phyloP scores from a whole-genome alignment of 108 stramenopile species.

The Stephanodiscus minutulus region DNA sequence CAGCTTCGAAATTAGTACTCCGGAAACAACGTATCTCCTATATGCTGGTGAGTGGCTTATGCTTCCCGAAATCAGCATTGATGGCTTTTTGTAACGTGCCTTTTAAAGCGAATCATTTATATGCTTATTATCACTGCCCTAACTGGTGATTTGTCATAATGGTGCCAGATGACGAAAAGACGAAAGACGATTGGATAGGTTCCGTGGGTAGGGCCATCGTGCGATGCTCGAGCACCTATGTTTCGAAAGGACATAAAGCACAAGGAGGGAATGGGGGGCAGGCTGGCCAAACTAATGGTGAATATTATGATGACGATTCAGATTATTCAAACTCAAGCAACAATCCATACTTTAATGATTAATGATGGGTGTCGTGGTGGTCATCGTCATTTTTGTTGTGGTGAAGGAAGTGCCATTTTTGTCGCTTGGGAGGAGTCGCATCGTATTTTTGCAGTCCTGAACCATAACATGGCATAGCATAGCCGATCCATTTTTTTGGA shows the following conservation, averaged over 20 bases:
- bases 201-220: slow-evolving; percentile 98
- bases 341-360: slow-evolving; percentile 89
- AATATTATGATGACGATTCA: slow-evolving; percentile 74
- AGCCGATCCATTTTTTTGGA: background rate
- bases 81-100: background rate
- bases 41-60: slow-evolving; percentile 67
- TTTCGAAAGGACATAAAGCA: slow-evolving; percentile 33
- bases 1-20: slow-evolving; percentile 97
- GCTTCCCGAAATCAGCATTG: background rate
- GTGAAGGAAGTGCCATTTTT: background rate
- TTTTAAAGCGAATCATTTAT: background rate
- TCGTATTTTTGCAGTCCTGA: background rate
- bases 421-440: background rate
- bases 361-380: slow-evolving; percentile 6
- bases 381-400: background rate
- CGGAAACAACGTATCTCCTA: slow-evolving; percentile 91
- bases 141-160: background rate
- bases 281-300: slow-evolving; percentile 36
- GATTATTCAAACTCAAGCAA: slow-evolving; percentile 75
- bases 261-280: slow-evolving; percentile 21
- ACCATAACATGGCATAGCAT: no score
- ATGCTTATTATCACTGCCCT: slow-evolving; percentile 17
- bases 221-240: slow-evolving; percentile 84
- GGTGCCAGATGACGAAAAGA: slow-evolving; percentile 92
- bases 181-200: slow-evolving; percentile 99